A percentile compares a stretch with the other conserved stretches of the same genome.
Conservation (phyloP, 2,329 filamentous ascomycete species). For the Cercospora berteroae region DNA sequence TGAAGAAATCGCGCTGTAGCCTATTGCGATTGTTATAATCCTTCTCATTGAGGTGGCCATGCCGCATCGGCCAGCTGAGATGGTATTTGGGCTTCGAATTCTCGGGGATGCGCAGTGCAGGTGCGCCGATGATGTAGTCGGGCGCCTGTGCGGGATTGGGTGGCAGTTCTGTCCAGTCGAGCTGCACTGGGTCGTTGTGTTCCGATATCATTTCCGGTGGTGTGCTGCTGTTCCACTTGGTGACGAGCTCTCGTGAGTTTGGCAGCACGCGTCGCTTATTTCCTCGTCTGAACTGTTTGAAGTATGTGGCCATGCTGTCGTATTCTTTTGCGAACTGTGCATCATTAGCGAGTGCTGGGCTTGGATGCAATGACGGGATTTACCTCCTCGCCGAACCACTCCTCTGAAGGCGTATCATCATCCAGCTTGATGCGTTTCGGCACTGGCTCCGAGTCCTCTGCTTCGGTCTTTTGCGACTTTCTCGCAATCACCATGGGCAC, state of each 20-base stretch:
- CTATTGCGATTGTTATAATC: conserved; percentile 80
- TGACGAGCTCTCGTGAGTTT: conserved; percentile 94
- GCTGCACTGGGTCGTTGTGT: conserved; percentile 89
- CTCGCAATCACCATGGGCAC: conserved; percentile 90
- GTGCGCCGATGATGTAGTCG: conserved; percentile 75
- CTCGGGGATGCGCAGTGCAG: conserved; percentile 84
- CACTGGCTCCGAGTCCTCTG: conserved; percentile 77
- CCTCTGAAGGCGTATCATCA: conserved; percentile 65
- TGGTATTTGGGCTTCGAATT: conserved; percentile 86
- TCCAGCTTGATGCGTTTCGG: conserved; percentile 64
- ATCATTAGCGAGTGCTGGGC: too few species aligned
- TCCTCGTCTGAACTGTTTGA: conserved; percentile 84
- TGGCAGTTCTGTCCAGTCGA: conserved; percentile 90
- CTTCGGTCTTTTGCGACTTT: conserved; percentile 73
- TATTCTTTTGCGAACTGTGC: conserved; percentile 64
- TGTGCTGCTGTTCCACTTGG: conserved; percentile 86
- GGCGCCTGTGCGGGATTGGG: conserved; percentile 60
- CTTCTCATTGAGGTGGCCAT: conserved; percentile 85
- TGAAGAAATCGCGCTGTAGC: conserved; percentile 81
- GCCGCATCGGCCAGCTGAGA: conserved; percentile 84
- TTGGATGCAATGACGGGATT: too few species aligned
- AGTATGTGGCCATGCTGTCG: conserved; percentile 76
- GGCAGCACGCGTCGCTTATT: conserved; percentile 94
- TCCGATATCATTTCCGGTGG: conserved; percentile 84
- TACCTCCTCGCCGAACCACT: conserved; percentile 84